Evolutionary conservation across 2,329 filamentous ascomycete genomes (phyloP).

Genomic region (Aquanectria penicillioides): DNA sequence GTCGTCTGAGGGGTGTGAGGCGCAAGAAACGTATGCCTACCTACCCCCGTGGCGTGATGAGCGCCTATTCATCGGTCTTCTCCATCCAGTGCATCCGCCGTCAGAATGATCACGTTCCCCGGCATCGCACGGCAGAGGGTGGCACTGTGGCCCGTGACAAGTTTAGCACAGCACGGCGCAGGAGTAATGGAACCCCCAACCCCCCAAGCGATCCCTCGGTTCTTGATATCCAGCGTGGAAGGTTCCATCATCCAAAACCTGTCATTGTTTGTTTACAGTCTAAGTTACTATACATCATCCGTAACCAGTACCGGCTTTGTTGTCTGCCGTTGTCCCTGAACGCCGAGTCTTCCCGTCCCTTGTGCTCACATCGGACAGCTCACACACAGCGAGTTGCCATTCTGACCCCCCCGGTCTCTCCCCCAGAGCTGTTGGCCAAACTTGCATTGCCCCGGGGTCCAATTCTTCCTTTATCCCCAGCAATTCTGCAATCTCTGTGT

Average conservation of each 20-base stretch:
- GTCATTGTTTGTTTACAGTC: slow-evolving; percentile 12
- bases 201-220: not conserved
- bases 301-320: slow-evolving; percentile 22
- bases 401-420: slow-evolving; percentile 4
- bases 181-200: no score
- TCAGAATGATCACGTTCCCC: not conserved
- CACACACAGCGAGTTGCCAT: slow-evolving; percentile 13
- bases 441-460: slow-evolving; percentile 9
- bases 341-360: slow-evolving; percentile 36
- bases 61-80: slow-evolving; percentile 6
- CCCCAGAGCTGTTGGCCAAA: slow-evolving; percentile 17
- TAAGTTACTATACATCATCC: slow-evolving; percentile 16
- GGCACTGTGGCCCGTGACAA: no score
- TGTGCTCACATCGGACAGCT: slow-evolving; percentile 19
- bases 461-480: slow-evolving; percentile 8
- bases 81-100: not conserved
- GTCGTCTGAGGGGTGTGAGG: not conserved
- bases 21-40: not conserved
- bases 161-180: no score
- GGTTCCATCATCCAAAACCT: not conserved
- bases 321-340: slow-evolving; percentile 26
- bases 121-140: not conserved
- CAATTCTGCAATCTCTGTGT: not conserved
- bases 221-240: no score
- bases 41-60: slow-evolving; percentile 8